Evolutionary conservation across 2,329 filamentous ascomycete genomes (phyloP).

Genomic region (Nigrospora sphaerica): DNA sequence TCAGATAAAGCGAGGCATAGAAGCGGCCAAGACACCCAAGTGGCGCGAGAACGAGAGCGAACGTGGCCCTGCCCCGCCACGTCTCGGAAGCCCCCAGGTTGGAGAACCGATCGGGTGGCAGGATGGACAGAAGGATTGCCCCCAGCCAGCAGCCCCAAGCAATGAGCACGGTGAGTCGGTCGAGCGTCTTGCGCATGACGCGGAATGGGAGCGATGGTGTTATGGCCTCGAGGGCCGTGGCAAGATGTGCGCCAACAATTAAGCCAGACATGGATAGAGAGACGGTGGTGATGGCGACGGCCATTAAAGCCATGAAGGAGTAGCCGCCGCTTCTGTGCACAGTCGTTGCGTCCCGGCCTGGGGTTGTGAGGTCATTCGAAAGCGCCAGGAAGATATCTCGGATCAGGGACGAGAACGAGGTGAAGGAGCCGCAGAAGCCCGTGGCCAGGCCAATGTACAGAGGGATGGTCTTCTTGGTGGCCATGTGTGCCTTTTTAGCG

Average conservation of each 20-base stretch:
- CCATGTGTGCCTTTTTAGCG: conserved; percentile 50
- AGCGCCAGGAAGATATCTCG: conserved; percentile 73
- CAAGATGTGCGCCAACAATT: conserved; percentile 67
- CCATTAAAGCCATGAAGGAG: conserved; percentile 74
- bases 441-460: conserved; percentile 82
- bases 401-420: conserved; percentile 82
- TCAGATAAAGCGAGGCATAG: conserved; percentile 65
- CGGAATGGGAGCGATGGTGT: conserved; percentile 54
- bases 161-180: conserved; percentile 56
- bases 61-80: conserved; percentile 72
- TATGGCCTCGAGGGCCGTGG: conserved; percentile 49
- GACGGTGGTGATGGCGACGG: conserved; percentile 66
- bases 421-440: conserved; percentile 85
- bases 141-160: conserved; percentile 73
- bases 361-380: conserved; percentile 61
- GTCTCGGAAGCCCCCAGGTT: conserved; percentile 35
- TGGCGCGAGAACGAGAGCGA: conserved; percentile 77
- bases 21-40: conserved; percentile 70
- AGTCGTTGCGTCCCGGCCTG: conserved; percentile 29
- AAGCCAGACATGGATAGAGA: conserved; percentile 64
- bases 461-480: conserved; percentile 77
- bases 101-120: conserved; percentile 52
- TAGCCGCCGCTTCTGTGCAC: conserved; percentile 62
- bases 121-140: conserved; percentile 62
- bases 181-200: conserved; percentile 52